phyloP scores from a whole-genome alignment of 1,284 basidiomycete genomes.

The Cryptococcus deneoformans region DNA sequence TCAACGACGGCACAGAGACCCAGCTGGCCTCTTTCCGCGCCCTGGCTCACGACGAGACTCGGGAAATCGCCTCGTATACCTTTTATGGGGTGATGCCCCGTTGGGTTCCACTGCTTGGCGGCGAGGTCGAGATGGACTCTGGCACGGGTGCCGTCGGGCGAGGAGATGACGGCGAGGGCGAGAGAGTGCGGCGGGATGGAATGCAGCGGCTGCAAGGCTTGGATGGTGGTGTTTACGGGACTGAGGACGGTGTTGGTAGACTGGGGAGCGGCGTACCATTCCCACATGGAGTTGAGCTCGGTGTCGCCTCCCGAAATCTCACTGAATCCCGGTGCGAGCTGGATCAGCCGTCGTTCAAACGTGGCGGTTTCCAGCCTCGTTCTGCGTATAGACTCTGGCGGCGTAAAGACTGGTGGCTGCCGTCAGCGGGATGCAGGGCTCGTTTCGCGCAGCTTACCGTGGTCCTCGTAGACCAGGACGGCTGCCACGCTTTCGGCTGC shows the following conservation, averaged over 20 bases:
- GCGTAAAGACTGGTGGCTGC: background rate
- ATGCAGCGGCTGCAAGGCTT: conserved; percentile 24
- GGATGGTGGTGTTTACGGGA: conserved; percentile 18
- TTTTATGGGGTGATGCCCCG: conserved; percentile 3
- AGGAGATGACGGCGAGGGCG: conserved; percentile 24
- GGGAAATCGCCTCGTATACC: conserved; percentile 6
- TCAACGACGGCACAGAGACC: conserved; percentile 28
- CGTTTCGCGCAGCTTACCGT: conserved; percentile 1
- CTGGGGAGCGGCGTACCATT: too few species aligned
- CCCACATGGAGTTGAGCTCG: background rate
- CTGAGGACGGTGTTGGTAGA: conserved; percentile 11
- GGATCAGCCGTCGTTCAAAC: conserved; percentile 15
- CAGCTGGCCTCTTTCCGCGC: conserved; percentile 26
- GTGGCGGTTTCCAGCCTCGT: conserved; percentile 5
- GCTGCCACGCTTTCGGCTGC: conserved; percentile 2
- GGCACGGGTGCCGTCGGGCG: conserved; percentile 9
- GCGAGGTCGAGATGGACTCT: conserved; percentile 7
- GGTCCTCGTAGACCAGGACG: conserved; percentile 12
- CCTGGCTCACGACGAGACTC: conserved; percentile 20
- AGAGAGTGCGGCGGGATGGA: conserved; percentile 24
- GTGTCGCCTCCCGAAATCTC: background rate
- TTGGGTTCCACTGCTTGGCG: conserved; percentile 24
- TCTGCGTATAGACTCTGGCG: background rate
- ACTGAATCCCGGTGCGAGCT: conserved; percentile 10
- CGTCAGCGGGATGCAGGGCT: background rate